Conservation (phyloP, 371 early-diverging fungal genomes). For the Saksenaea oblongispora region DNA sequence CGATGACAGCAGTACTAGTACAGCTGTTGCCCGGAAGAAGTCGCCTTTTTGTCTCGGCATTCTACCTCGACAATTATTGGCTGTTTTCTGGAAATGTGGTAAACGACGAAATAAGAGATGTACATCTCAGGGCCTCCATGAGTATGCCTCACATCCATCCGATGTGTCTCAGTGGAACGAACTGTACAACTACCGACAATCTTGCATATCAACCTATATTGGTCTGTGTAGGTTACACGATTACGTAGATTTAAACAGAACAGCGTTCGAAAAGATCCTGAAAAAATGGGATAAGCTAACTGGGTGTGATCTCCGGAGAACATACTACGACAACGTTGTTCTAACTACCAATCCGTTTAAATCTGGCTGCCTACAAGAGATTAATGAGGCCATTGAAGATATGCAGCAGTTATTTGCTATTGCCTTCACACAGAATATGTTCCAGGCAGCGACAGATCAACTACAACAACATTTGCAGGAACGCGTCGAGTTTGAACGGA, state of each 20-base stretch:
- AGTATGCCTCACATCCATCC: neutral
- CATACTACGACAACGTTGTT: conserved; percentile 46
- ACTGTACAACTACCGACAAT: conserved; percentile 11
- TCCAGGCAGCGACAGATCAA: conserved; percentile 52
- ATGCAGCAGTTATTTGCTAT: conserved; percentile 56
- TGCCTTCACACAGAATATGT: conserved; percentile 47
- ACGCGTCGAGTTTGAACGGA: conserved; percentile 75
- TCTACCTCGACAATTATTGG: neutral
- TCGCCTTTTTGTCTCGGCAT: neutral
- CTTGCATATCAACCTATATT: conserved; percentile 15
- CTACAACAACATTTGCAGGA: conserved; percentile 67
- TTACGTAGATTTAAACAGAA: conserved; percentile 85
- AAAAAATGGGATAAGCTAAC: conserved; percentile 94
- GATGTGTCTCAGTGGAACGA: neutral
- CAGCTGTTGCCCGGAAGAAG: neutral
- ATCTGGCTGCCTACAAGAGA: conserved; percentile 29
- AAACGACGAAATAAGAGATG: neutral
- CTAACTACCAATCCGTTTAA: conserved; percentile 53
- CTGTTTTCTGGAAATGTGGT: neutral
- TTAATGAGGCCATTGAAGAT: conserved; percentile 45
- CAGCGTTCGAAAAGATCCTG: conserved; percentile 91
- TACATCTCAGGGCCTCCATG: neutral
- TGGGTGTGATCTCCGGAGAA: conserved; percentile 39
- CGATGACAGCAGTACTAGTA: neutral
- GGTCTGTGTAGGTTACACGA: conserved; percentile 73